Percentiles rank a stretch among this genome's conserved stretches.
phyloP scores from a whole-genome alignment of 1,284 basidiomycete genomes.

The Fomitiporia mediterranea region DNA sequence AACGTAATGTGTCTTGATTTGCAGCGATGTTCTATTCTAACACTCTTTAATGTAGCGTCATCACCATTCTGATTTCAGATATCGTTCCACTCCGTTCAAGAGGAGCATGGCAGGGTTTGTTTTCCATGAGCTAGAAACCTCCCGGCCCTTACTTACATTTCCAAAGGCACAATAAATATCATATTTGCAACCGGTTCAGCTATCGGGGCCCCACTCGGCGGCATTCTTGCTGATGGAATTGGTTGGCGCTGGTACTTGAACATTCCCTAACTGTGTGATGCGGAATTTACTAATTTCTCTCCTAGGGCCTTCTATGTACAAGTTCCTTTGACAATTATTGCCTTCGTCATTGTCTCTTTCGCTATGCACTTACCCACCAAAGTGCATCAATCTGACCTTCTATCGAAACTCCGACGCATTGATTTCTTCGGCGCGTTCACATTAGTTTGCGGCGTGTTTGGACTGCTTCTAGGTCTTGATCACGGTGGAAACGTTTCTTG shows the following conservation, averaged over 20 bases:
- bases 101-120: constrained; percentile 58
- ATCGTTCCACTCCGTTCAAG: constrained; percentile 52
- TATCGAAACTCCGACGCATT: constrained; percentile 47
- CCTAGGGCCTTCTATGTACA: constrained; percentile 56
- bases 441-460: constrained; percentile 47
- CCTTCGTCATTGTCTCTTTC: constrained; percentile 45
- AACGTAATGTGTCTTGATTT: constrained; percentile 39
- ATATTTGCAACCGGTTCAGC: constrained; percentile 52
- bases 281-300: too few relatives aligned
- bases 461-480: constrained; percentile 52
- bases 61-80: constrained; percentile 60
- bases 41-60: constrained; percentile 41
- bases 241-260: constrained; percentile 54
- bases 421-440: constrained; percentile 53
- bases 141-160: not conserved
- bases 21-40: not conserved
- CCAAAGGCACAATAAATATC: constrained; percentile 48
- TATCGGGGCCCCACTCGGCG: constrained; percentile 54
- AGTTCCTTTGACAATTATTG: constrained; percentile 47
- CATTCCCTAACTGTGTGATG: not conserved
- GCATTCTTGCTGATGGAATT: constrained; percentile 52
- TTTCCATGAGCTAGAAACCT: not conserved
- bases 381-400: constrained; percentile 33
- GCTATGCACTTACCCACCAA: constrained; percentile 44
- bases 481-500: constrained; percentile 54